Conservation (phyloP, 2,329 filamentous ascomycete species). For the Fusarium multiceps region DNA sequence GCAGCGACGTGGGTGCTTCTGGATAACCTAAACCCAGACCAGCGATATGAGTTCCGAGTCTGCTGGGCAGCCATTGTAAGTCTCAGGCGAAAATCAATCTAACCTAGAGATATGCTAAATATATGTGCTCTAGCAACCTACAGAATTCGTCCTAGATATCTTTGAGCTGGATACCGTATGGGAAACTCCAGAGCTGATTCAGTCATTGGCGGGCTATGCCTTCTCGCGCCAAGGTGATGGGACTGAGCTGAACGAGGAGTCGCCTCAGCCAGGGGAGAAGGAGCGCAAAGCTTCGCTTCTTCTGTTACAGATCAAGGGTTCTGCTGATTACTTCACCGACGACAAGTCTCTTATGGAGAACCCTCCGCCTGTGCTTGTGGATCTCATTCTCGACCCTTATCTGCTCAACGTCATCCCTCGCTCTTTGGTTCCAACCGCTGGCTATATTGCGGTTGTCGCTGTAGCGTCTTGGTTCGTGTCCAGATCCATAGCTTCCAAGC, state of each 20-base stretch:
- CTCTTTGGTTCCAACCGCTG: slow-evolving; percentile 78
- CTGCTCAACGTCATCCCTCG: slow-evolving; percentile 81
- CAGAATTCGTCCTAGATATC: slow-evolving; percentile 76
- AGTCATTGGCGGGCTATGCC: slow-evolving; percentile 73
- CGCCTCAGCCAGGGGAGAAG: slow-evolving; percentile 14
- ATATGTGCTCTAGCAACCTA: slow-evolving; percentile 77
- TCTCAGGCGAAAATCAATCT: slow-evolving; percentile 30
- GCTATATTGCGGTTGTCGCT: slow-evolving; percentile 75
- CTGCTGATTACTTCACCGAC: slow-evolving; percentile 86
- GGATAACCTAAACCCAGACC: slow-evolving; percentile 72
- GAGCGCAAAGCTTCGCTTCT: slow-evolving; percentile 64
- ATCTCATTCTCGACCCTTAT: slow-evolving; percentile 89
- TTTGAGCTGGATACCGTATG: slow-evolving; percentile 72
- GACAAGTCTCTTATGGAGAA: slow-evolving; percentile 78
- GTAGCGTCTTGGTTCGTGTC: slow-evolving; percentile 58
- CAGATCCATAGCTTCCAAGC: slow-evolving; percentile 45
- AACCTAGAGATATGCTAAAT: slow-evolving; percentile 12
- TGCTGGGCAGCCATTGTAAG: slow-evolving; percentile 94
- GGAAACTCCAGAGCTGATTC: slow-evolving; percentile 69
- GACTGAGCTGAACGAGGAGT: slow-evolving; percentile 10
- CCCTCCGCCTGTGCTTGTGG: slow-evolving; percentile 79
- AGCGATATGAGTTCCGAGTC: slow-evolving; percentile 89
- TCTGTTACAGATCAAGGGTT: slow-evolving; percentile 78
- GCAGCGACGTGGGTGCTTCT: slow-evolving; percentile 83
- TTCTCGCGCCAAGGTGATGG: slow-evolving; percentile 57